Evolutionary conservation across 2,329 filamentous ascomycete species (phyloP).

Genomic region (Epichloe typhina): DNA sequence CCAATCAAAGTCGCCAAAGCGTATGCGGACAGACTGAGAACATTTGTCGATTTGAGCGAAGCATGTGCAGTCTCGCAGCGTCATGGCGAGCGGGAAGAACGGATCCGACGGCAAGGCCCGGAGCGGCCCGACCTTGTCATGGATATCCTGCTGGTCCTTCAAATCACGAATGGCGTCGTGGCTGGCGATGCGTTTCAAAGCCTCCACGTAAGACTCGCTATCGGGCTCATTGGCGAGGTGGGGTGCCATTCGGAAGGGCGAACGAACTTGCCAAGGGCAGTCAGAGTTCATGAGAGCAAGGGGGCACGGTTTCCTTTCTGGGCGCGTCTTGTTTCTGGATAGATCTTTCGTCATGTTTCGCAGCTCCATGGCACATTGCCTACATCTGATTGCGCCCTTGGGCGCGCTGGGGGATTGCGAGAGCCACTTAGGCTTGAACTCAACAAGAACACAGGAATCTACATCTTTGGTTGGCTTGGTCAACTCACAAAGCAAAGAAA

Average conservation of each 20-base stretch:
- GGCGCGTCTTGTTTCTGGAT: constrained; percentile 19
- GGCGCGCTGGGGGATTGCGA: constrained; percentile 60
- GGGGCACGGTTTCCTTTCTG: constrained; percentile 44
- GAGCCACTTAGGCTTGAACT: constrained; percentile 83
- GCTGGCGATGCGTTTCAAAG: constrained; percentile 17
- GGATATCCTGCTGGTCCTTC: constrained; percentile 24
- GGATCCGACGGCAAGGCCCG: constrained; percentile 25
- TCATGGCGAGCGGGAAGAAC: constrained; percentile 60
- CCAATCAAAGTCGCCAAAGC: constrained; percentile 65
- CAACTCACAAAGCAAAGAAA: neutral
- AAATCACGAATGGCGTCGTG: constrained; percentile 23
- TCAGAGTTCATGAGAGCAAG: constrained; percentile 46
- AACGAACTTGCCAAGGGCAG: constrained; percentile 29
- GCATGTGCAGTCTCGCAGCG: constrained; percentile 65
- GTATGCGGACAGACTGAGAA: constrained; percentile 32
- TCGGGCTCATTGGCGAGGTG: constrained; percentile 16
- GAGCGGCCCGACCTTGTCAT: constrained; percentile 32
- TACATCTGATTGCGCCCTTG: constrained; percentile 46
- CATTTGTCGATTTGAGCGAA: constrained; percentile 45
- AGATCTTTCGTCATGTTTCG: constrained; percentile 21
- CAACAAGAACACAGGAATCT: constrained; percentile 34
- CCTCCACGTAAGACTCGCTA: constrained; percentile 15
- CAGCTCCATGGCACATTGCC: constrained; percentile 53
- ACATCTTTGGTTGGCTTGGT: constrained; percentile 11
- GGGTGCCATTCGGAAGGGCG: constrained; percentile 27